Evolutionary conservation across 768 basidiomycete species (phyloP), one percentile per base, ranked within the genome.

Genomic region (Tricholoma bakamatsutake): DNA sequence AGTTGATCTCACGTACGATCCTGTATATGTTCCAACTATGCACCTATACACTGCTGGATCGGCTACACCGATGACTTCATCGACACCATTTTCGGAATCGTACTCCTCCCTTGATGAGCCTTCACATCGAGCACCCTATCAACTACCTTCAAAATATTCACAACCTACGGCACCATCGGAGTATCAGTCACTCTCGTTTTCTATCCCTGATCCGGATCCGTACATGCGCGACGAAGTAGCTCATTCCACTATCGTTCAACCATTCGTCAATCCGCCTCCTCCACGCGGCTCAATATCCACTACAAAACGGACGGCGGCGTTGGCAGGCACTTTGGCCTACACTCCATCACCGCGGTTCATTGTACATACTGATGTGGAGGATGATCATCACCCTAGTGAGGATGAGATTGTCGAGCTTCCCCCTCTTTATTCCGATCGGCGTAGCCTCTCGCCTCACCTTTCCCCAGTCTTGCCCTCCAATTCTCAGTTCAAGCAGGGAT

Each of bases 351-450:
- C 84, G 18, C 79, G 84, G 47, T 85, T 81, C 65, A 75, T 89
- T 55, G 59, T 88, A 5, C 87, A 90, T 59, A 84, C 82, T 3
- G 89, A 89, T 64, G 78, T 77, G 7, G 86, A 87, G 52, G 87
- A 89, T 61, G 69, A 63, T 11, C 37, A 71, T 9, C 72, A 80
- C 6, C 67, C 70, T 18, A 73, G 73, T 52, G 76, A 72, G 24
- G 86, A 24, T 24, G 21, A 76, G 5, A 69, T 87, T 18, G 76
- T 89, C 5, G 88, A 90, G 69, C 76, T 89, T n/a, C 88, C 88
- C 27, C 88, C 88, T 13, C 82, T 82, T 65, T 90, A 90, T 63
- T 76, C 76, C 24, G 84, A 81, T 57, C 72, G 79, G 34, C 77
- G 76, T 17, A 69, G 62, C 12, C 65, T 68, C 49, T 51, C 17